Conservation (phyloP, 164 flowering plant species). For the Liquidambar formosana region DNA sequence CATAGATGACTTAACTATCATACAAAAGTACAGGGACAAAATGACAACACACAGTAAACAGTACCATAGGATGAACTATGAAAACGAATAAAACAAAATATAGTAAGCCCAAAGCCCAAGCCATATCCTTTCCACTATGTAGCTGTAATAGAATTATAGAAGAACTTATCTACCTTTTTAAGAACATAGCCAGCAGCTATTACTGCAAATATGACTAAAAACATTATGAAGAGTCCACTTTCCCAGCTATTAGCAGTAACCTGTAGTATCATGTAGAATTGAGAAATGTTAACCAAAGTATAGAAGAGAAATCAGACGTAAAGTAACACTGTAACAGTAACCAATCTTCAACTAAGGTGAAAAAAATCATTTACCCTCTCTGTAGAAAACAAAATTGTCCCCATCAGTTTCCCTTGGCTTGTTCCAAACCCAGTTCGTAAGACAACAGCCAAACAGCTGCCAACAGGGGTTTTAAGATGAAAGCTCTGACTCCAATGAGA, state of each 20-base stretch:
- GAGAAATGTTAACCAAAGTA: conserved; percentile 1
- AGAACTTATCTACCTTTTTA: conserved; percentile 62
- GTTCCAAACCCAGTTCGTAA: conserved; percentile 97
- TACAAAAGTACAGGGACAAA: background rate
- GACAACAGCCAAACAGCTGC: conserved; percentile 94
- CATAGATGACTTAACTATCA: conserved; percentile 11
- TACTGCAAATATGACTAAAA: conserved; percentile 90
- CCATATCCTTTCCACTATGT: background rate
- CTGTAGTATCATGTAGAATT: conserved; percentile 37
- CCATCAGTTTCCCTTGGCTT: conserved; percentile 96
- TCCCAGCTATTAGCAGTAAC: conserved; percentile 99
- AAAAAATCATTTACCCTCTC: conserved; percentile 68
- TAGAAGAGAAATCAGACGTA: background rate
- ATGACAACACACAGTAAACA: background rate
- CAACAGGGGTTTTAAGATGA: conserved; percentile 88
- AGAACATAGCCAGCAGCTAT: conserved; percentile 99
- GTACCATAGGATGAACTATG: background rate
- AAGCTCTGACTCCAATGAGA: conserved; percentile 46
- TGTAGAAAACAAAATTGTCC: conserved; percentile 96
- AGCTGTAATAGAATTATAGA: background rate
- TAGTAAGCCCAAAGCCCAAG: background rate
- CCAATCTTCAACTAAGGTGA: conserved; percentile 6
- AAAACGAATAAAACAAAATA: background rate
- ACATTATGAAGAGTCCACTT: conserved; percentile 90
- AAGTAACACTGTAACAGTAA: conserved; percentile 3